These are phyloP conservation scores for Phytophthora sp. DNA, from an alignment of 352 stramenopile genomes.

Conservation along the genomic window DNA sequence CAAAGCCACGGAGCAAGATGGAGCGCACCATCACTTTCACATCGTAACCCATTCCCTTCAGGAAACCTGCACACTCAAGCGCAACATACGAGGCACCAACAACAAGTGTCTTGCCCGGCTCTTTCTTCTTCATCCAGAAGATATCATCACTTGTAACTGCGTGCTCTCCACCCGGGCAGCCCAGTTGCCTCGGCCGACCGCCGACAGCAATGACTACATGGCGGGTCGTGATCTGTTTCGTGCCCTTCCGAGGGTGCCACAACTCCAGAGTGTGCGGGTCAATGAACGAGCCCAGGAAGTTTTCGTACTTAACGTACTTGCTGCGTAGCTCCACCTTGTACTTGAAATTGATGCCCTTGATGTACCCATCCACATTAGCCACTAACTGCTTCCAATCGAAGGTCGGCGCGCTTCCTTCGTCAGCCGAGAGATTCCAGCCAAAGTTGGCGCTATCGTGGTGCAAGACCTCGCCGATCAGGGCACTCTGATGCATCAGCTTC, in stretches of 20 bases:
- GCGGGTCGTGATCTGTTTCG: conserved; percentile 90
- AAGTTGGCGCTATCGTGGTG: conserved; percentile 88
- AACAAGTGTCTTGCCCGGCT: conserved; percentile 96
- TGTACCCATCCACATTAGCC: conserved; percentile 96
- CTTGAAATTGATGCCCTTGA: conserved; percentile 98
- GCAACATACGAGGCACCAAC: conserved; percentile 98
- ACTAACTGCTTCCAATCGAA: conserved; percentile 94
- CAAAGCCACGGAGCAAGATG: conserved; percentile 97
- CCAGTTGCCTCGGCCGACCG: conserved; percentile 90
- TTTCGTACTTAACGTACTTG: conserved; percentile 95
- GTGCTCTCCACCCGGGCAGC: conserved; percentile 91
- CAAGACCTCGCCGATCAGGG: conserved; percentile 90
- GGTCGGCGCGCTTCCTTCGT: conserved; percentile 17
- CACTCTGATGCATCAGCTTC: conserved; percentile 98
- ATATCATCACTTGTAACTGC: conserved; percentile 93
- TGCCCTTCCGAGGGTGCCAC: conserved; percentile 89
- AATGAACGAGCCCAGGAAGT: conserved; percentile 93
- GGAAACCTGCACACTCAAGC: conserved; percentile 98
- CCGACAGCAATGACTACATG: conserved; percentile 96
- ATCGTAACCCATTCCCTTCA: conserved; percentile 95
- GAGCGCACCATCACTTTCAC: conserved; percentile 97
- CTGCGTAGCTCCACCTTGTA: conserved; percentile 96
- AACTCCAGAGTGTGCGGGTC: conserved; percentile 94
- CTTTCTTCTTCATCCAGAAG: conserved; percentile 80
- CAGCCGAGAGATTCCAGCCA: conserved; percentile 71